Conservation (phyloP, 768 basidiomycete species). For the Polyporus arcularius region DNA sequence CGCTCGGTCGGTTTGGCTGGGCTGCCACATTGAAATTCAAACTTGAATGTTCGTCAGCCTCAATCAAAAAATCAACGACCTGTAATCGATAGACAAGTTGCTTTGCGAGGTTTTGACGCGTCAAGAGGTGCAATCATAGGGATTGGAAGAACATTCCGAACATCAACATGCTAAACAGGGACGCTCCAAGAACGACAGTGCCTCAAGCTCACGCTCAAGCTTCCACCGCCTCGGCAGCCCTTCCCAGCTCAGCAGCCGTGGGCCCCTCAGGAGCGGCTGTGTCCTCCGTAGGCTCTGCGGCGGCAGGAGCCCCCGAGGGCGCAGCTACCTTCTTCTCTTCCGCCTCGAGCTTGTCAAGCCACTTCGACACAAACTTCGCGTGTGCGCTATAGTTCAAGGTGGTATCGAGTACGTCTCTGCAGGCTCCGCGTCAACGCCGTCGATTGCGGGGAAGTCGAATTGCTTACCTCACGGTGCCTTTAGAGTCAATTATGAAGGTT, state of each 20-base stretch:
- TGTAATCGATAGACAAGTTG: too few relatives aligned
- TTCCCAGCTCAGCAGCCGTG: constrained; percentile 12
- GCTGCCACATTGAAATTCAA: too few relatives aligned
- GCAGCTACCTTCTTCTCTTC: constrained; percentile 35
- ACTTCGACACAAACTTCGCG: constrained; percentile 68
- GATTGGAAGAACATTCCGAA: not conserved
- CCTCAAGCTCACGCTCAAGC: constrained; percentile 3
- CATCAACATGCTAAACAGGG: not conserved
- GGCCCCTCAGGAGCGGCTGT: constrained; percentile 13
- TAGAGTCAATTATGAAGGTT: constrained; percentile 75
- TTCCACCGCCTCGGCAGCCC: constrained; percentile 16
- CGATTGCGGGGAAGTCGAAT: not conserved
- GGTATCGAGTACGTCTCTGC: constrained; percentile 59
- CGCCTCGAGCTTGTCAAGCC: constrained; percentile 54
- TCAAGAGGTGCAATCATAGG: too few relatives aligned
- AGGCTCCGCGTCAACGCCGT: constrained; percentile 9
- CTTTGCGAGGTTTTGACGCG: too few relatives aligned
- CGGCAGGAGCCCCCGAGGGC: constrained; percentile 8
- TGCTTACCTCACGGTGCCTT: constrained; percentile 67
- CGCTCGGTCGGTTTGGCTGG: too few relatives aligned
- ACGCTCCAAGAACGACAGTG: not conserved
- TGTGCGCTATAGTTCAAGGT: constrained; percentile 68
- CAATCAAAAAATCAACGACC: too few relatives aligned
- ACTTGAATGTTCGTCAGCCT: too few relatives aligned
- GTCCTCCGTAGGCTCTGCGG: constrained; percentile 7